phyloP scores from a whole-genome alignment of 2,329 filamentous ascomycete genomes.

The Phialophora verrucosa region DNA sequence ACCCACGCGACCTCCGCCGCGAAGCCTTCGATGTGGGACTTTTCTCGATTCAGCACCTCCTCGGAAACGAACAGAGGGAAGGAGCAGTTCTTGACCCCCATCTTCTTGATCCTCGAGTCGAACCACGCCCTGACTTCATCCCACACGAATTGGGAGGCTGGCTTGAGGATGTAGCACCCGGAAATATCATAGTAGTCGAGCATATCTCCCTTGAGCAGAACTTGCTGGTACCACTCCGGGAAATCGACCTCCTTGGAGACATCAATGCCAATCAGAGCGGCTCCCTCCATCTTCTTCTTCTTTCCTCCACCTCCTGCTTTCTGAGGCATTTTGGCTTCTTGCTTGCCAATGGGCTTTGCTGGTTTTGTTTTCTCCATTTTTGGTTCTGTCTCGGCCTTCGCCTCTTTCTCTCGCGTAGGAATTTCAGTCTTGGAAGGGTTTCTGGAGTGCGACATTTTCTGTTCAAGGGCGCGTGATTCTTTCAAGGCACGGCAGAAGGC shows the following conservation, averaged over 20 bases:
- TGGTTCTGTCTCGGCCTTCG: constrained; percentile 9
- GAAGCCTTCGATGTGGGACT: constrained; percentile 98
- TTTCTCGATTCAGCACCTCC: constrained; percentile 84
- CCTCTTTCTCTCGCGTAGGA: constrained; percentile 33
- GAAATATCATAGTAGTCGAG: constrained; percentile 98
- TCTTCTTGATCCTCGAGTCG: constrained; percentile 75
- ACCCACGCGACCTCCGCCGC: constrained; percentile 70
- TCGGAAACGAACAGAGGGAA: constrained; percentile 95
- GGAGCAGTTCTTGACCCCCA: constrained; percentile 94
- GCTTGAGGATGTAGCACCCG: constrained; percentile 94
- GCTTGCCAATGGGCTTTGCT: constrained; percentile 52
- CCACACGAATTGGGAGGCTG: constrained; percentile 71
- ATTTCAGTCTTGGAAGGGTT: constrained; percentile 34
- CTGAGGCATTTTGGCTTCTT: constrained; percentile 52
- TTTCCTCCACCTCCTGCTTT: constrained; percentile 43
- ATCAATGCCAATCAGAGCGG: constrained; percentile 82
- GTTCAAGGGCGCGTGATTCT: background rate
- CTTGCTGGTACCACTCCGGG: constrained; percentile 94
- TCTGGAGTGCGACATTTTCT: constrained; percentile 34
- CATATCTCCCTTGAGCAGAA: constrained; percentile 95
- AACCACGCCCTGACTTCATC: constrained; percentile 66
- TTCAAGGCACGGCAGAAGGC: background rate
- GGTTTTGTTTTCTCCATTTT: constrained; percentile 53
- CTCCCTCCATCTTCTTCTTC: constrained; percentile 64
- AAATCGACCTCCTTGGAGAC: constrained; percentile 85